Conservation (phyloP, 1,284 basidiomycete genomes). For the Melanopsichium pennsylvanicum region DNA sequence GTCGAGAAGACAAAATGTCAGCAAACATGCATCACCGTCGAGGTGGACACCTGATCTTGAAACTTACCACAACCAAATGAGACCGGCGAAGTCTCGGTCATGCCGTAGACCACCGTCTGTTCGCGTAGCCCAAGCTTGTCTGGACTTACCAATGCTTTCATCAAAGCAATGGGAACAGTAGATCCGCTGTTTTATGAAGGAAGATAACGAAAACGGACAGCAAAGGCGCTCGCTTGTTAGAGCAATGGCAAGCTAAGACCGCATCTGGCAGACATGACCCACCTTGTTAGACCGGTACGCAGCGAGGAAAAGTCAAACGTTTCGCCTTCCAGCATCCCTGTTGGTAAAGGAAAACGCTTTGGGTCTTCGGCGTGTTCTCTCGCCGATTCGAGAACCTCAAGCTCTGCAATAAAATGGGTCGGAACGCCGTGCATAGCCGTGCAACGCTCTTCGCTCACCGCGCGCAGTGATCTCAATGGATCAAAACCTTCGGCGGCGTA, state of each 20-base stretch:
- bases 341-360: conserved; percentile 9
- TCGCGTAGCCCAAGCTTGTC: conserved; percentile 70
- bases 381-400: conserved; percentile 73
- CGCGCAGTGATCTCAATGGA: conserved; percentile 74
- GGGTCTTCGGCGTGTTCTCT: conserved; percentile 34
- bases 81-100: conserved; percentile 73
- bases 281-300: conserved; percentile 77
- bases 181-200: conserved; percentile 71
- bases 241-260: too few species aligned
- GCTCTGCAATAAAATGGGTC: conserved; percentile 75
- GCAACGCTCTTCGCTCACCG: conserved; percentile 74
- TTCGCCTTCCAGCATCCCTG: conserved; percentile 36
- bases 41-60: not conserved
- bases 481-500: conserved; percentile 77
- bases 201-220: too few species aligned
- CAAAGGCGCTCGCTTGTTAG: too few species aligned
- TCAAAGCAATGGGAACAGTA: conserved; percentile 77
- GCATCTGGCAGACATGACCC: not conserved
- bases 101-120: conserved; percentile 73
- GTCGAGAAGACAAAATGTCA: too few species aligned
- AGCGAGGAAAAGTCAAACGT: conserved; percentile 38
- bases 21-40: too few species aligned
- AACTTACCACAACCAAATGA: conserved; percentile 73
- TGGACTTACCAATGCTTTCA: conserved; percentile 69
- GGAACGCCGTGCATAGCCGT: conserved; percentile 84